Base-by-base conservation (phyloP, 306 rosid genomes). In the Parietaria judaica region DNA sequence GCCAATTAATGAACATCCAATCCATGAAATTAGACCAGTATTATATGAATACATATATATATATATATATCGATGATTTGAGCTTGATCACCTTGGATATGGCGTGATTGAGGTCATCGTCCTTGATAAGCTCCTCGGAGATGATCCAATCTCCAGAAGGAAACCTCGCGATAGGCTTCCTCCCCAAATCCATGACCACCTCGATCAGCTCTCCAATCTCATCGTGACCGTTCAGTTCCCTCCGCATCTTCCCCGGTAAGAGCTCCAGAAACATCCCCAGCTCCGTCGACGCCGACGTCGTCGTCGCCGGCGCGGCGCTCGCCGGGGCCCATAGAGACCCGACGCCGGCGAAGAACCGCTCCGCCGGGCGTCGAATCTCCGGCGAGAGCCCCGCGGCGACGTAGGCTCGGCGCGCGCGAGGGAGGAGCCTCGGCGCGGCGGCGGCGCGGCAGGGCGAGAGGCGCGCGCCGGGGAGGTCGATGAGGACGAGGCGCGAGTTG, bases 151-250 rank as follows among this genome's bases (percentile, higher is more conserved):
- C 99, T 6, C 99, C 90, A 1, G 94, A 82, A 14, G 99, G 99
- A 45, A 94, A 94, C 75, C 95, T 72, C 4, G 95, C 99, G 49
- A 94, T 71, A 35, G 99, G 98, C 11, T 78, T 75, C 70, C 99
- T 72, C 1, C 99, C 99, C 70, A 94, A 81, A 81, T 94, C 99
- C 99, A 94, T 74, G 5, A 88, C 99, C 59, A 94, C 94, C 79
- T 94, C 99, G 46, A 94, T 79, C 34, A 94, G 77, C 54, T 74
- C 70, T n/a, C 80, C 84, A 58, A 94, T 66, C 64, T 86, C 94
- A 58, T 68, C 63, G 45, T 88, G 99, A 44, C 68, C 52, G 55
- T 63, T 63, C 64, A 94, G 60, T 17, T 88, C 84, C 71, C 69
- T 74, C 69, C 76, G 80, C 99, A 88, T 77, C 72, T 78, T 73